Conservation (phyloP, 805 yeast genomes). For the Candida jianshihensis region DNA sequence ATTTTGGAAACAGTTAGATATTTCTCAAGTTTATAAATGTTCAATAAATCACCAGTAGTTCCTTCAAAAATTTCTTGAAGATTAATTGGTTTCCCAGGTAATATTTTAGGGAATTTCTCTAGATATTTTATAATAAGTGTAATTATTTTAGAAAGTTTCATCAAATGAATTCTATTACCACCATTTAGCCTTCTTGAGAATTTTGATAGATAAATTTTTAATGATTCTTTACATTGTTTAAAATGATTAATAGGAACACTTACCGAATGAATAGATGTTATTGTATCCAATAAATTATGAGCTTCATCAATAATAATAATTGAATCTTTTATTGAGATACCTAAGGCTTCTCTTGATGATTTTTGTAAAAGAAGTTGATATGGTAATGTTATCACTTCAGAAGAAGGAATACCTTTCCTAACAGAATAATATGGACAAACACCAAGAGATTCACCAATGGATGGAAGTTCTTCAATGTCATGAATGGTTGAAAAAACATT, state of each 20-base stretch:
- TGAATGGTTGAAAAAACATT: conserved; percentile 39
- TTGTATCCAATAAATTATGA: conserved; percentile 77
- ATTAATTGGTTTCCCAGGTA: conserved; percentile 49
- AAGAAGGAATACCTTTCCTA: conserved; percentile 44
- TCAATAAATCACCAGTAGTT: conserved; percentile 62
- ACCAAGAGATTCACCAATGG: conserved; percentile 46
- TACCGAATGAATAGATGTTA: conserved; percentile 62
- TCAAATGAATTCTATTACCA: conserved; percentile 62
- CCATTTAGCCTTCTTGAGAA: conserved; percentile 62
- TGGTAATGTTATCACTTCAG: conserved; percentile 80
- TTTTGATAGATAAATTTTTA: conserved; percentile 49
- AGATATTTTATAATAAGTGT: conserved; percentile 45
- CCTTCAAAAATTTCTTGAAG: conserved; percentile 46
- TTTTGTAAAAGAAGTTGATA: conserved; percentile 68
- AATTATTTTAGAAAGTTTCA: conserved; percentile 55
- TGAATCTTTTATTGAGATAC: conserved; percentile 52
- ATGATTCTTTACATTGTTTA: conserved; percentile 33
- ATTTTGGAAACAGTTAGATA: conserved; percentile 66
- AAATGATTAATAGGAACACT: conserved; percentile 47
- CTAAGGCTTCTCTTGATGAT: conserved; percentile 51
- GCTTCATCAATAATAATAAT: conserved; percentile 88
- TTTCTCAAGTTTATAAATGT: conserved; percentile 57
- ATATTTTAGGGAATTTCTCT: conserved; percentile 22
- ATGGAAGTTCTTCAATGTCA: conserved; percentile 66
- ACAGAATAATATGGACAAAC: conserved; percentile 82